Percentiles rank a stretch among this genome's conserved stretches.
Evolutionary conservation across 1,284 basidiomycete species (phyloP).

Genomic region (Ustilago cynodontis): DNA sequence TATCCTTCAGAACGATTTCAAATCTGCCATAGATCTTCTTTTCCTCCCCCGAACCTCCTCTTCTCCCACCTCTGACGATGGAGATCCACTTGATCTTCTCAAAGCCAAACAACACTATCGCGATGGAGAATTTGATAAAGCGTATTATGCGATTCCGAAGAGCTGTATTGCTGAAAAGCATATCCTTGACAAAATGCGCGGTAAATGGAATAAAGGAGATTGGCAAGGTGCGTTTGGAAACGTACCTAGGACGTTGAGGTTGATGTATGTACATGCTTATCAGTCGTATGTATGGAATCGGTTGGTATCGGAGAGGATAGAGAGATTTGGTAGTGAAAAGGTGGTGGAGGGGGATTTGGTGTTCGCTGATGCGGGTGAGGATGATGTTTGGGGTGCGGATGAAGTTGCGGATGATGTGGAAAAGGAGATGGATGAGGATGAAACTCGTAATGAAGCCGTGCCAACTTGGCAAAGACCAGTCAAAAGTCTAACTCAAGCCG

Average conservation of each 20-base stretch:
- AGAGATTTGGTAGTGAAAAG: constrained; percentile 79
- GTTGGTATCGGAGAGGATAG: constrained; percentile 90
- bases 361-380: constrained; percentile 63
- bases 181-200: constrained; percentile 86
- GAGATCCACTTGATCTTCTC: constrained; percentile 40
- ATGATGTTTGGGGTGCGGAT: constrained; percentile 20
- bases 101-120: constrained; percentile 47
- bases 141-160: constrained; percentile 86
- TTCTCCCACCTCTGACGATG: constrained; percentile 28
- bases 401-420: constrained; percentile 7
- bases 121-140: constrained; percentile 71
- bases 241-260: constrained; percentile 78
- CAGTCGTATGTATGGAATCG: constrained; percentile 99
- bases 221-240: constrained; percentile 54
- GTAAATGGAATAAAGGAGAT: constrained; percentile 48
- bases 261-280: constrained; percentile 99
- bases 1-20: constrained; percentile 83
- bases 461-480: constrained; percentile 73
- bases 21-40: constrained; percentile 54
- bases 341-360: constrained; percentile 82
- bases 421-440: constrained; percentile 28
- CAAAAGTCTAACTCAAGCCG: constrained; percentile 81
- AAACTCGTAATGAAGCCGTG: constrained; percentile 26
- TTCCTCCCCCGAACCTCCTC: constrained; percentile 40
- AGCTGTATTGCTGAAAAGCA: constrained; percentile 91